These are phyloP conservation scores for Pisolithus marmoratus DNA, from an alignment of 768 basidiomycete genomes.

Conservation along the genomic window DNA sequence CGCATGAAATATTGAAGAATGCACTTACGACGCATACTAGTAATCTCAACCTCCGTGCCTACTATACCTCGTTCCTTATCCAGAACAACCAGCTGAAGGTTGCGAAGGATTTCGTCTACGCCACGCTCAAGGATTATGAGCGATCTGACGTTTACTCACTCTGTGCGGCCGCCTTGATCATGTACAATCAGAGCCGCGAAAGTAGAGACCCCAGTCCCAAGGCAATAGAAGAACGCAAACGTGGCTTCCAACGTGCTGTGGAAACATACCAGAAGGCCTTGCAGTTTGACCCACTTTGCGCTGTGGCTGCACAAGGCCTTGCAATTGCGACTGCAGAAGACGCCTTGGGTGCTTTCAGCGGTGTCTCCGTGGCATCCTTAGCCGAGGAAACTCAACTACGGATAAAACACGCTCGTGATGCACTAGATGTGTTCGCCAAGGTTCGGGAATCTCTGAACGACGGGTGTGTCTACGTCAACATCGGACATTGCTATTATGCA, in stretches of 20 bases:
- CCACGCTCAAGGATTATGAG: conserved; percentile 80
- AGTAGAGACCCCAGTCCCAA: conserved; percentile 56
- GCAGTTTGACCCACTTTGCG: conserved; percentile 76
- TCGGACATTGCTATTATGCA: conserved; percentile 92
- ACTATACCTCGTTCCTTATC: conserved; percentile 90
- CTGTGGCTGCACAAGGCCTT: conserved; percentile 91
- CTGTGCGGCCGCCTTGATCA: conserved; percentile 83
- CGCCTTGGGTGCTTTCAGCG: conserved; percentile 64
- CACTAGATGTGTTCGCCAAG: conserved; percentile 84
- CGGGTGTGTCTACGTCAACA: conserved; percentile 90
- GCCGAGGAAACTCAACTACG: conserved; percentile 64
- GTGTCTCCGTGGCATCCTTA: conserved; percentile 40
- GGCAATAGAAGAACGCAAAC: conserved; percentile 56
- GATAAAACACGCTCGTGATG: conserved; percentile 74
- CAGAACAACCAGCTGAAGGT: conserved; percentile 63
- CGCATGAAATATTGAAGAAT: conserved; percentile 88
- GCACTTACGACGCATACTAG: conserved; percentile 69
- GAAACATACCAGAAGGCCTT: conserved; percentile 94
- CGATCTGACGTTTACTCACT: conserved; percentile 87
- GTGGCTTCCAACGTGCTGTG: conserved; percentile 73
- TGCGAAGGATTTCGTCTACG: conserved; percentile 87
- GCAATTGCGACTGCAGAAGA: conserved; percentile 95
- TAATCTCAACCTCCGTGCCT: conserved; percentile 86
- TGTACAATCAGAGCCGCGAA: conserved; percentile 84
- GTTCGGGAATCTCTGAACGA: conserved; percentile 80